These are phyloP conservation scores for Phytophthora brassicae DNA, from an alignment of 352 stramenopile species.

Conservation along the genomic window DNA sequence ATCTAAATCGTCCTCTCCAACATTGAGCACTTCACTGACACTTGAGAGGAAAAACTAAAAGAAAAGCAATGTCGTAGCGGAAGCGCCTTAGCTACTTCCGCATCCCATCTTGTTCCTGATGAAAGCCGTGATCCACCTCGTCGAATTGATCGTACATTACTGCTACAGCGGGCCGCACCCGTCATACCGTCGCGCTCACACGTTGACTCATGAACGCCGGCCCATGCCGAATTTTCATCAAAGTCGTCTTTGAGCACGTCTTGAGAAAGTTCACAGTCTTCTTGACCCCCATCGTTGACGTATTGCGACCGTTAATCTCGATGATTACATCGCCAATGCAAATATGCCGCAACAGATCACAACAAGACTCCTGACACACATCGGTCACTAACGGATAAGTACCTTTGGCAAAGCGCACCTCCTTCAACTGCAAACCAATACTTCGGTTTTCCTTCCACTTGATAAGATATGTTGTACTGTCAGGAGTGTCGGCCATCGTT, in stretches of 20 bases:
- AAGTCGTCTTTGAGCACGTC: slow-evolving; percentile 83
- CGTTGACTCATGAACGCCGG: slow-evolving; percentile 72
- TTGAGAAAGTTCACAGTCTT: slow-evolving; percentile 89
- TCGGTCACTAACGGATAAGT: slow-evolving; percentile 81
- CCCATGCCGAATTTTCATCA: slow-evolving; percentile 84
- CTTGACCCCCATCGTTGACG: slow-evolving; percentile 87
- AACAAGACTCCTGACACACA: slow-evolving; percentile 85
- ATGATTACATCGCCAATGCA: slow-evolving; percentile 84
- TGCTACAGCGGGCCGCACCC: slow-evolving; percentile 29
- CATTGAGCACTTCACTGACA: slow-evolving; percentile 58
- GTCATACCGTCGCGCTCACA: slow-evolving; percentile 72
- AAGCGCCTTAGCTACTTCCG: not conserved
- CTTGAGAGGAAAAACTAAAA: slow-evolving; percentile 37
- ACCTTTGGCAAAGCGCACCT: slow-evolving; percentile 76
- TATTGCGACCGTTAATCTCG: slow-evolving; percentile 89
- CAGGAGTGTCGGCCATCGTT: slow-evolving; percentile 77
- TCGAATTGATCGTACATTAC: slow-evolving; percentile 43
- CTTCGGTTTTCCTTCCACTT: slow-evolving; percentile 90
- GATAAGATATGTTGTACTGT: slow-evolving; percentile 82
- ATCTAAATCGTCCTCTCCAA: slow-evolving; percentile 36
- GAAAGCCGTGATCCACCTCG: slow-evolving; percentile 18
- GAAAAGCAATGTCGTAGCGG: slow-evolving; percentile 25
- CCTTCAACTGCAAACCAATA: slow-evolving; percentile 82
- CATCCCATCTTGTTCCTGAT: slow-evolving; percentile 12
- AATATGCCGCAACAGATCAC: slow-evolving; percentile 80